phyloP scores from a whole-genome alignment of 441 rosid genomes.

The Pelargonium citronellum region DNA sequence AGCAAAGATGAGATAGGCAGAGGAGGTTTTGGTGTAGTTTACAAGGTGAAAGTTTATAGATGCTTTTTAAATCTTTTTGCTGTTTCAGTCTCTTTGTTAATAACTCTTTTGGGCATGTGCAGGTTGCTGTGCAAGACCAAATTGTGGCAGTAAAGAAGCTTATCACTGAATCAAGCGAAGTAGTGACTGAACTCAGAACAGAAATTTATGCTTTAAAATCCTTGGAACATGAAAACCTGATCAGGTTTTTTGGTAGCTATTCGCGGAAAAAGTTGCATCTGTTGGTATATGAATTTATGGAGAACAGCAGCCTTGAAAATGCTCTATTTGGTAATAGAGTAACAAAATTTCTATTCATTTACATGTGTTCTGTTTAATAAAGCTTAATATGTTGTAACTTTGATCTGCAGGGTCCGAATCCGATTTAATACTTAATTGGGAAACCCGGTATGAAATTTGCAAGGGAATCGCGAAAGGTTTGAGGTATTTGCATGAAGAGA shows the following conservation, averaged over 20 bases:
- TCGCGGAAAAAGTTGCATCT: background rate
- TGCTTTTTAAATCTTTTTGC: background rate
- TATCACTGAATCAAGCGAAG: background rate
- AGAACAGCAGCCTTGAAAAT: background rate
- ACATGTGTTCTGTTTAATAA: too few species aligned
- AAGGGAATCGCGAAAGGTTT: constrained; percentile 1
- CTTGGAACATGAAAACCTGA: background rate
- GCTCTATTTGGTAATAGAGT: background rate
- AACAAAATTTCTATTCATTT: background rate
- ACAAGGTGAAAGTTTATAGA: background rate
- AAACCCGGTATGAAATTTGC: background rate
- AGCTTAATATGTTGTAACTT: background rate
- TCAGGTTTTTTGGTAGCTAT: background rate
- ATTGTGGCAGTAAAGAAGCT: constrained; percentile 9
- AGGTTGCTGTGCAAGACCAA: background rate
- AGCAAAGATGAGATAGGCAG: background rate
- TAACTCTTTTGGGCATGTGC: background rate
- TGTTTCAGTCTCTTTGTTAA: background rate
- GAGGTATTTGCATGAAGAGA: background rate
- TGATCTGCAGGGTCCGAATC: background rate
- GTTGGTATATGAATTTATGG: background rate
- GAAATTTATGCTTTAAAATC: background rate
- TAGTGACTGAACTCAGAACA: background rate
- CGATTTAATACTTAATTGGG: background rate
- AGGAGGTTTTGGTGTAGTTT: constrained; percentile 3